Conservation (phyloP, 2,329 filamentous ascomycete species). For the Penicillium glabrum region DNA sequence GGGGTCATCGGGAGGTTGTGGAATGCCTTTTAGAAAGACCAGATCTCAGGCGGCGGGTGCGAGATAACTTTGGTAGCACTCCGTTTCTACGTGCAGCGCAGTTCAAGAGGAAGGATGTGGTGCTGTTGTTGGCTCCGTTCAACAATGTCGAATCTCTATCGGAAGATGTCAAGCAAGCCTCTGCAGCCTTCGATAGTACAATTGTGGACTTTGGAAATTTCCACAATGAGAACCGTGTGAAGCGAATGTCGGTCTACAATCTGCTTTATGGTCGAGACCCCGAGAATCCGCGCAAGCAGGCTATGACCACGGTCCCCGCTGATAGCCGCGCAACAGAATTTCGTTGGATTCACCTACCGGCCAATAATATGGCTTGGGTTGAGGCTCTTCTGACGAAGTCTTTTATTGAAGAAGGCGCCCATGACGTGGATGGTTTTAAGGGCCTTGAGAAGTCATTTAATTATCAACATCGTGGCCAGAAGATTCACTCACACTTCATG, state of each 20-base stretch:
- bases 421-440: slow-evolving; percentile 65
- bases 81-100: slow-evolving; percentile 43
- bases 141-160: slow-evolving; percentile 38
- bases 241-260: slow-evolving; percentile 52
- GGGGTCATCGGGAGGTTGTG: slow-evolving; percentile 39
- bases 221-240: slow-evolving; percentile 46
- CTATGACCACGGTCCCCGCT: slow-evolving; percentile 47
- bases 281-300: slow-evolving; percentile 47
- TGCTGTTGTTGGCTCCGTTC: slow-evolving; percentile 36
- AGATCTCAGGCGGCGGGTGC: slow-evolving; percentile 32
- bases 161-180: slow-evolving; percentile 45
- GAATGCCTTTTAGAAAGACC: slow-evolving; percentile 33
- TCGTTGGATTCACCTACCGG: slow-evolving; percentile 55
- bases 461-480: slow-evolving; percentile 60
- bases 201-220: slow-evolving; percentile 55
- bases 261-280: slow-evolving; percentile 53
- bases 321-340: slow-evolving; percentile 51
- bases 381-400: slow-evolving; percentile 64
- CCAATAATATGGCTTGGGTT: slow-evolving; percentile 59
- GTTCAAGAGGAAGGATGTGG: slow-evolving; percentile 39
- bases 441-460: slow-evolving; percentile 61
- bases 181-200: slow-evolving; percentile 52
- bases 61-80: slow-evolving; percentile 43
- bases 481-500: slow-evolving; percentile 63
- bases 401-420: slow-evolving; percentile 62